Evolutionary conservation across 495 filamentous ascomycete species (phyloP).

Genomic region (Penicillium antarcticum): DNA sequence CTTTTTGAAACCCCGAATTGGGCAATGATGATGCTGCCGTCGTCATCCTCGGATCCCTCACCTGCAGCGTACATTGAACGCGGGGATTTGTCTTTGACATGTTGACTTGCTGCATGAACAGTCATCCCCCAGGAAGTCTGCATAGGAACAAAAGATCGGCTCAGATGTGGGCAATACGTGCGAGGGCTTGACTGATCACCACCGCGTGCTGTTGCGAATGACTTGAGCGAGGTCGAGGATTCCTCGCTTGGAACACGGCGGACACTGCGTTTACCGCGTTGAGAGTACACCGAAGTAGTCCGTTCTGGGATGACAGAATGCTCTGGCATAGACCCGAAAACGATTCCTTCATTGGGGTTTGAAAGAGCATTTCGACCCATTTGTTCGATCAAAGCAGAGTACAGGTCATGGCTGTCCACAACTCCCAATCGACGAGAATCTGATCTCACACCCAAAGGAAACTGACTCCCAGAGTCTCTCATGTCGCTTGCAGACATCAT

Average conservation of each 20-base stretch:
- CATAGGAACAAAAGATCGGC: background rate
- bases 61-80: background rate
- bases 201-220: constrained; percentile 28
- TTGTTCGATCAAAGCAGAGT: constrained; percentile 70
- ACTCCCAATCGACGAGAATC: constrained; percentile 17
- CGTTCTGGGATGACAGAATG: constrained; percentile 32
- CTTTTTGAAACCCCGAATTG: background rate
- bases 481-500: background rate
- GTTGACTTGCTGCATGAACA: background rate
- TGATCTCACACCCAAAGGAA: constrained; percentile 11
- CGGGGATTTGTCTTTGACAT: background rate
- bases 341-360: constrained; percentile 29
- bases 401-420: constrained; percentile 64
- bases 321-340: constrained; percentile 30
- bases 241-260: constrained; percentile 32
- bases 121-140: background rate
- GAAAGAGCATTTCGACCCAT: constrained; percentile 38
- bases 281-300: constrained; percentile 24
- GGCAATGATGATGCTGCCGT: constrained; percentile 19
- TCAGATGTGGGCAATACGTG: background rate
- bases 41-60: constrained; percentile 19
- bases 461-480: constrained; percentile 3
- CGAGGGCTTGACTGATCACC: constrained; percentile 24
- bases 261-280: constrained; percentile 28
- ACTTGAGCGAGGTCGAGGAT: constrained; percentile 27